A percentile compares a stretch with the other conserved stretches of the same genome.
Evolutionary conservation across 768 basidiomycete species (phyloP).

Genomic region (Boletus insuetus): DNA sequence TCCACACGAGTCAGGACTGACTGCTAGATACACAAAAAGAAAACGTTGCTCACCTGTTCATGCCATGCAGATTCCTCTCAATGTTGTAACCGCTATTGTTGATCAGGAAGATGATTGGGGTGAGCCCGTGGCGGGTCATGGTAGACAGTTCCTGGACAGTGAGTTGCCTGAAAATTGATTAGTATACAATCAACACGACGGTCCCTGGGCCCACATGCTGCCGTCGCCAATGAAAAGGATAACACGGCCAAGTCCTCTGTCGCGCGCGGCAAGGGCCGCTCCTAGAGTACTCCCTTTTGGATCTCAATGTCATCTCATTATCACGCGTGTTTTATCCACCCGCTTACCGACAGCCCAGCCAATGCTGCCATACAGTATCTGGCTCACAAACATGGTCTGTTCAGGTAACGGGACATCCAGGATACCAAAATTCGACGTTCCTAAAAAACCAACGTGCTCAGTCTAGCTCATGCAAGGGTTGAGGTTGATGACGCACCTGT

Average conservation of each 20-base stretch:
- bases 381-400: conserved; percentile 59
- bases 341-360: conserved; percentile 78
- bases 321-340: background rate
- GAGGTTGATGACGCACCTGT: conserved; percentile 50
- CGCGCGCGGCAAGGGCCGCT: conserved; percentile 75
- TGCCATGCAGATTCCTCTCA: conserved; percentile 77
- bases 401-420: conserved; percentile 76
- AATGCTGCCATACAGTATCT: conserved; percentile 90
- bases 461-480: background rate
- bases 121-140: conserved; percentile 70
- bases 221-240: conserved; percentile 88
- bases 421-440: conserved; percentile 83
- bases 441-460: conserved; percentile 23
- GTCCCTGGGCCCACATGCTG: conserved; percentile 51
- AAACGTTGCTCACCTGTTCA: conserved; percentile 39
- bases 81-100: conserved; percentile 88
- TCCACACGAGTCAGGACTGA: background rate
- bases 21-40: background rate
- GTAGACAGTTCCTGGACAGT: conserved; percentile 83
- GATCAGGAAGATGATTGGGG: conserved; percentile 81
- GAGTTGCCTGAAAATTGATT: conserved; percentile 50
- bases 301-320: background rate
- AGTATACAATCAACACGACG: background rate
- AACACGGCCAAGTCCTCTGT: conserved; percentile 58
- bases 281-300: conserved; percentile 63